Evolutionary conservation across 2,329 filamentous ascomycete genomes (phyloP).

Genomic region (Mollisia scopiformis): DNA sequence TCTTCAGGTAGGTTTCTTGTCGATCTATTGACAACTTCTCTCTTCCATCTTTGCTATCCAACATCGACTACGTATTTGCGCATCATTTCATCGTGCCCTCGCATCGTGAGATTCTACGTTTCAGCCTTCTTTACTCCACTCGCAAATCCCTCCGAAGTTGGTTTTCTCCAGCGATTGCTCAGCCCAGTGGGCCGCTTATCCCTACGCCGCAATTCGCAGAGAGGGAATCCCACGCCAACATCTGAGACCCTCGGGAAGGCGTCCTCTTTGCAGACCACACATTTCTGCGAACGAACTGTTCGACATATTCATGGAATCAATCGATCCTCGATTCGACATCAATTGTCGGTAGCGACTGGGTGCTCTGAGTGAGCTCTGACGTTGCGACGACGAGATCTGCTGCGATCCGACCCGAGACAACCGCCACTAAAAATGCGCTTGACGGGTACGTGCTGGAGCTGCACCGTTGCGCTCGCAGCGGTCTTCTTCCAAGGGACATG

Average conservation of each 20-base stretch:
- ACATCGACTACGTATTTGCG: not conserved
- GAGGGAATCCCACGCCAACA: not conserved
- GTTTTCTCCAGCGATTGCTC: not conserved
- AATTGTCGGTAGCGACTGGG: slow-evolving; percentile 20
- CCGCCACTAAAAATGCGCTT: slow-evolving; percentile 20
- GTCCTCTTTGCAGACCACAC: not conserved
- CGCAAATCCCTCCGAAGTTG: not conserved
- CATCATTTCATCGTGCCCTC: not conserved
- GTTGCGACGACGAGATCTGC: not conserved
- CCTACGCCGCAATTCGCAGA: not conserved
- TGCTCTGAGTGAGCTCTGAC: slow-evolving; percentile 6
- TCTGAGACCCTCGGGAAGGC: not conserved
- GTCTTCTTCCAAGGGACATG: slow-evolving; percentile 14
- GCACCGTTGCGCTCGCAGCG: slow-evolving; percentile 15
- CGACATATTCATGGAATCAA: slow-evolving; percentile 23
- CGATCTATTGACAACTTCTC: slow-evolving; percentile 18
- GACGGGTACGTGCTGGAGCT: slow-evolving; percentile 13
- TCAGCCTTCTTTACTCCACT: not conserved
- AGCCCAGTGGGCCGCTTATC: not conserved
- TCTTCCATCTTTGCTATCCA: not conserved
- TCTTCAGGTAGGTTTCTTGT: slow-evolving; percentile 12
- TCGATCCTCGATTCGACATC: slow-evolving; percentile 7
- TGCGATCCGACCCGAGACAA: not conserved
- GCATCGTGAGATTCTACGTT: not conserved
- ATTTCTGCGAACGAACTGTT: not conserved